A percentile compares a stretch with the other conserved stretches of the same genome.
Conservation (phyloP, 2,329 filamentous ascomycete genomes). For the Helicocarpus griseus region DNA sequence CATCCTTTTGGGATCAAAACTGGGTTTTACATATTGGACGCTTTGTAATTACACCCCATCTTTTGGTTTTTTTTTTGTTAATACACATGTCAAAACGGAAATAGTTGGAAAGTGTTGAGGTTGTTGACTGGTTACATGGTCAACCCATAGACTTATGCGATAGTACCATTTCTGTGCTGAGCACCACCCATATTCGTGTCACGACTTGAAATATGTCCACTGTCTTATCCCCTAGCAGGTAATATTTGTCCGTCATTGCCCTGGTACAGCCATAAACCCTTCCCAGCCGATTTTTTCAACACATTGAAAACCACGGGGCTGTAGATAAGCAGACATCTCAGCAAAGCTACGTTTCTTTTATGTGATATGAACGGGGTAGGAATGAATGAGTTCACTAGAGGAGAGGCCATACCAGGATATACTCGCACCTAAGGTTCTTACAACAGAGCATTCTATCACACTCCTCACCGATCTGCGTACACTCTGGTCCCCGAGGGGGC, state of each 20-base stretch:
- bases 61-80: not conserved
- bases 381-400: not conserved
- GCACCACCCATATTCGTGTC: too few relatives aligned
- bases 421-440: slow-evolving; percentile 1
- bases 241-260: not conserved
- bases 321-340: not conserved
- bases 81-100: not conserved
- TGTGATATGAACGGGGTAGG: not conserved
- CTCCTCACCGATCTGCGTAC: not conserved
- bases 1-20: not conserved
- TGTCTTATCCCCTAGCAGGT: too few relatives aligned
- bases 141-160: too few relatives aligned
- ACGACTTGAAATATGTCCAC: too few relatives aligned
- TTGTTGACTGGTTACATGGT: too few relatives aligned
- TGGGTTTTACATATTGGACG: not conserved
- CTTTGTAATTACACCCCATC: too few relatives aligned
- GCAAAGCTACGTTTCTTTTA: not conserved
- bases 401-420: not conserved
- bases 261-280: not conserved
- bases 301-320: not conserved
- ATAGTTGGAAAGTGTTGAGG: too few relatives aligned
- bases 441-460: not conserved
- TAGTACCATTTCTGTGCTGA: too few relatives aligned
- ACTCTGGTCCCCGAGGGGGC: not conserved
- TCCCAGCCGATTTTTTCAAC: not conserved